Percentiles rank a stretch among this genome's conserved stretches.
Evolutionary conservation across 345 rosid species (phyloP).

Genomic region (Hypericum androsaemum): DNA sequence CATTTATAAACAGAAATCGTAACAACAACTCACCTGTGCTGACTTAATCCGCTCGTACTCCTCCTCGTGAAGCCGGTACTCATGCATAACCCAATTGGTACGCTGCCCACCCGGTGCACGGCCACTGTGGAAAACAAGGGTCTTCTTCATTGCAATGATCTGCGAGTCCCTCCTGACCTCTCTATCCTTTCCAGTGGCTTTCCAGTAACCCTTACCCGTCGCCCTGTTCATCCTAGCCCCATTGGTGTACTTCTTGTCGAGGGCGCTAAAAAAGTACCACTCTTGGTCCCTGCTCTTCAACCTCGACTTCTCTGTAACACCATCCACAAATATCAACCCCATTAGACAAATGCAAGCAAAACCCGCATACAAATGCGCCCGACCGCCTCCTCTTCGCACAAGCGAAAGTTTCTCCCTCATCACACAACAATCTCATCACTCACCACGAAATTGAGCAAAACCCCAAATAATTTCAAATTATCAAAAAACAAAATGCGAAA

Average conservation of each 20-base stretch:
- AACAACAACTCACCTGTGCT: conserved; percentile 28
- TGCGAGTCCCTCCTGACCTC: conserved; percentile 26
- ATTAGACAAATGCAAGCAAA: background rate
- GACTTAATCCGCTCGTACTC: conserved; percentile 36
- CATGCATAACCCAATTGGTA: conserved; percentile 82
- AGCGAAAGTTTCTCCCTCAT: too few relatives aligned
- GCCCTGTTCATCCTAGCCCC: conserved; percentile 53
- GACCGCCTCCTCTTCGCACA: background rate
- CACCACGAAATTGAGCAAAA: too few relatives aligned
- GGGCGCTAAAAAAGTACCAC: conserved; percentile 66
- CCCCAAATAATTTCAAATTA: background rate
- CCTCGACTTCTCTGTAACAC: conserved; percentile 34
- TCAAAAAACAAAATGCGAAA: too few relatives aligned
- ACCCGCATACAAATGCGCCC: background rate
- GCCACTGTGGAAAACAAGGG: conserved; percentile 52
- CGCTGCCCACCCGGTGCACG: conserved; percentile 50
- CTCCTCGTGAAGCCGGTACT: conserved; percentile 51
- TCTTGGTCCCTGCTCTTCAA: conserved; percentile 67
- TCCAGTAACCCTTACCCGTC: conserved; percentile 64
- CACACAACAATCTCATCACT: too few relatives aligned
- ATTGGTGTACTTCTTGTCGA: conserved; percentile 74
- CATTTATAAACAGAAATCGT: background rate
- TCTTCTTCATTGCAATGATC: conserved; percentile 55
- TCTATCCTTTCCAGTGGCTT: conserved; percentile 51
- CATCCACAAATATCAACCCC: conserved; percentile 2